phyloP scores from a whole-genome alignment of 352 stramenopile species.

The Phytopythium boreale region DNA sequence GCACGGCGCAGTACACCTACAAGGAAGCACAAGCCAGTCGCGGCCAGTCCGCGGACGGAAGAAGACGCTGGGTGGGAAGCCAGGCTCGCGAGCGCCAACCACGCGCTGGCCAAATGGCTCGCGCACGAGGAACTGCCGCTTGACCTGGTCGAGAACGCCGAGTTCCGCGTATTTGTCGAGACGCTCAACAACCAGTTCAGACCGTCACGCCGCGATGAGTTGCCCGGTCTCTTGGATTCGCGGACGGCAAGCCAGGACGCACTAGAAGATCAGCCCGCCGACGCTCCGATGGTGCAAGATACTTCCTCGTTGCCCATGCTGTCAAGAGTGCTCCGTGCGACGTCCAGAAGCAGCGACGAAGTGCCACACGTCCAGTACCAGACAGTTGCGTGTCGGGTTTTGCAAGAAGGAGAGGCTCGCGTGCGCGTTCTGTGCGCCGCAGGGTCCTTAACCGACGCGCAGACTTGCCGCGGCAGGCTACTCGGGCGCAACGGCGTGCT shows the following conservation, averaged over 20 bases:
- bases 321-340: slow-evolving; percentile 24
- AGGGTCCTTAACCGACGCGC: slow-evolving; percentile 31
- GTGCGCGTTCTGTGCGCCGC: slow-evolving; percentile 33
- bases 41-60: slow-evolving; percentile 2
- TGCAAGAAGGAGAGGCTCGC: slow-evolving; percentile 19
- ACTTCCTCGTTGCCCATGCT: slow-evolving; percentile 2
- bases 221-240: slow-evolving; percentile 10
- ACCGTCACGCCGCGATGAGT: slow-evolving; percentile 21
- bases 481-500: slow-evolving; percentile 39
- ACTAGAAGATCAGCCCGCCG: slow-evolving; percentile 2
- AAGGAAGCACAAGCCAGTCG: slow-evolving; percentile 11
- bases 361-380: slow-evolving; percentile 21
- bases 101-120: slow-evolving; percentile 37
- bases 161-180: slow-evolving; percentile 35
- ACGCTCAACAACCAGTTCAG: slow-evolving; percentile 34
- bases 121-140: slow-evolving; percentile 42
- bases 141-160: slow-evolving; percentile 30
- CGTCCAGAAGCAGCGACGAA: slow-evolving; percentile 29
- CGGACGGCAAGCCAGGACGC: background rate
- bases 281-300: background rate
- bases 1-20: slow-evolving; percentile 11
- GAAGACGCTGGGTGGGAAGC: slow-evolving; percentile 3
- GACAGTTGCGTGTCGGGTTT: slow-evolving; percentile 24
- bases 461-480: slow-evolving; percentile 26
- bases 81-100: slow-evolving; percentile 24